These are phyloP conservation scores for Pichia sp. DNA, from an alignment of 1,139 yeast species.

Conservation along the genomic window DNA sequence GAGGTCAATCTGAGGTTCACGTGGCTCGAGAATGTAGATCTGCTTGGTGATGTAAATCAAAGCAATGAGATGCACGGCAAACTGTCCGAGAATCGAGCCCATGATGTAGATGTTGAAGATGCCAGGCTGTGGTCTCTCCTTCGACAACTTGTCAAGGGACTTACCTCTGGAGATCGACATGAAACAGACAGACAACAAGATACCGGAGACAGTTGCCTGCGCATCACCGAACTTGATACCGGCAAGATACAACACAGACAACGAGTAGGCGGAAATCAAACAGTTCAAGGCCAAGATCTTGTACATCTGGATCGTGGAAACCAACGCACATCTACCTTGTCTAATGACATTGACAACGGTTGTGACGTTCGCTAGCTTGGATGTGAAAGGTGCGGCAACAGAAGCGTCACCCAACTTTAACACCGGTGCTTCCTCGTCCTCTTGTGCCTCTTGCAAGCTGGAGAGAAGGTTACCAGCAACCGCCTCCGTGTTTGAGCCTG, in stretches of 20 bases:
- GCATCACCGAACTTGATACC: slow-evolving; percentile 98
- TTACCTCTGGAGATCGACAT: slow-evolving; percentile 91
- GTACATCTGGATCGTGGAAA: slow-evolving; percentile 98
- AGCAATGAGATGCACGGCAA: slow-evolving; percentile 84
- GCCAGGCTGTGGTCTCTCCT: slow-evolving; percentile 96
- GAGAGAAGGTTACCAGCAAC: slow-evolving; percentile 63
- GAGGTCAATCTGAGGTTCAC: slow-evolving; percentile 81
- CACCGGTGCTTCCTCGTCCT: slow-evolving; percentile 84
- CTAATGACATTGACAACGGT: slow-evolving; percentile 92
- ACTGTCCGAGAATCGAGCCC: slow-evolving; percentile 97
- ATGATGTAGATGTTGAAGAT: slow-evolving; percentile 90
- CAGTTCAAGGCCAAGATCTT: slow-evolving; percentile 95
- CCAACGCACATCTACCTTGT: slow-evolving; percentile 98
- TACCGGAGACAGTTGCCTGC: slow-evolving; percentile 91
- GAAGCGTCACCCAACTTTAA: slow-evolving; percentile 97
- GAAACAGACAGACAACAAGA: slow-evolving; percentile 89
- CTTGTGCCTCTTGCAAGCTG: slow-evolving; percentile 56
- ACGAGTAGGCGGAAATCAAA: slow-evolving; percentile 92
- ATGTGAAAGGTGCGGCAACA: slow-evolving; percentile 98
- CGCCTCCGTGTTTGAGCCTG: slow-evolving; percentile 16
- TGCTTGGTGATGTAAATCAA: slow-evolving; percentile 78
- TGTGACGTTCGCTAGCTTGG: slow-evolving; percentile 86
- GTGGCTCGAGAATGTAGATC: slow-evolving; percentile 84
- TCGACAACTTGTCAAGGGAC: slow-evolving; percentile 83
- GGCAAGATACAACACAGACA: slow-evolving; percentile 89